These are phyloP conservation scores for Mycena amicta DNA, from an alignment of 768 basidiomycete species.

Conservation along the genomic window DNA sequence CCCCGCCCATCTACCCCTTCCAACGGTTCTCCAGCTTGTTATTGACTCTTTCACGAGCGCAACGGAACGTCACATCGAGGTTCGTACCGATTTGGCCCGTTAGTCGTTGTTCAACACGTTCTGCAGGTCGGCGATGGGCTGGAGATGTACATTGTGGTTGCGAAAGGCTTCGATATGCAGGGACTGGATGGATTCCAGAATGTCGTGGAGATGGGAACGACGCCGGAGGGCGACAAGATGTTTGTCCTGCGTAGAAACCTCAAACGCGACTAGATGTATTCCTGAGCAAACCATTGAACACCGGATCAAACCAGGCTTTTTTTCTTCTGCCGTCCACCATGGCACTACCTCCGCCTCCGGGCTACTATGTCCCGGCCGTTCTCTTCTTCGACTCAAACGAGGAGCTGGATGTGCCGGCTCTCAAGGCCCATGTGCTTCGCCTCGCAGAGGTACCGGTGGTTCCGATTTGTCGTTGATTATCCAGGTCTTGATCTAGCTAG, in stretches of 20 bases:
- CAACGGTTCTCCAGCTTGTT: conserved; percentile 81
- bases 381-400: conserved; percentile 73
- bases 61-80: conserved; percentile 98
- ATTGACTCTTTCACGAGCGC: conserved; percentile 97
- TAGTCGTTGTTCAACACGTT: neutral
- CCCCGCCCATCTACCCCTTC: conserved; percentile 80
- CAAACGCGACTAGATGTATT: conserved; percentile 69
- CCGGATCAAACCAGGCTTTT: neutral
- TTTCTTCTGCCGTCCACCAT: neutral
- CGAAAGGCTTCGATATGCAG: conserved; percentile 63
- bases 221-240: conserved; percentile 68
- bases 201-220: conserved; percentile 63
- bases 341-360: conserved; percentile 47
- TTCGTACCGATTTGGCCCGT: conserved; percentile 33
- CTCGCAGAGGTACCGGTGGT: conserved; percentile 59
- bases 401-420: conserved; percentile 67
- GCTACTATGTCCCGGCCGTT: conserved; percentile 79
- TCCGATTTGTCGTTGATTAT: conserved; percentile 15
- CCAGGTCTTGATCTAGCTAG: conserved; percentile 36
- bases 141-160: conserved; percentile 86
- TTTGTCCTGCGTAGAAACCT: conserved; percentile 77
- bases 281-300: neutral
- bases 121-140: conserved; percentile 90
- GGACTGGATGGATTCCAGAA: conserved; percentile 58
- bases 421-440: conserved; percentile 70